These are phyloP conservation scores for Rhizophagus clarus DNA, from an alignment of 192 early-diverging fungal genomes.

Conservation along the genomic window DNA sequence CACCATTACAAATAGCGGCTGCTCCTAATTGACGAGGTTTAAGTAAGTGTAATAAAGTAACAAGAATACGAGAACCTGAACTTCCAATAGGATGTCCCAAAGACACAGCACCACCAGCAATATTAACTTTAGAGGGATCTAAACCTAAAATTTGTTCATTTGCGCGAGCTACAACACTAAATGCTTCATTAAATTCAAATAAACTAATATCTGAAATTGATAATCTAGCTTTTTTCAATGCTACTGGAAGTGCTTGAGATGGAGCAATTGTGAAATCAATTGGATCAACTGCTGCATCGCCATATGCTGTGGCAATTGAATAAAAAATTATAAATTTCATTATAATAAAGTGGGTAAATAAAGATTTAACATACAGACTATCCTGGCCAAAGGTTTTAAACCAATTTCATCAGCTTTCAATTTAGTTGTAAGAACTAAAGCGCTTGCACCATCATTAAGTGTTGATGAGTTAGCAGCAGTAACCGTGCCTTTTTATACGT, in stretches of 20 bases:
- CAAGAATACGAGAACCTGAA: constrained; percentile 80
- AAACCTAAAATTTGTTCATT: constrained; percentile 87
- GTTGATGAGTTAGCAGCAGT: constrained; percentile 96
- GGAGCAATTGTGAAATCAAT: constrained; percentile 97
- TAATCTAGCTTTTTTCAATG: constrained; percentile 84
- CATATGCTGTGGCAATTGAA: constrained; percentile 54
- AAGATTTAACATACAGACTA: constrained; percentile 52
- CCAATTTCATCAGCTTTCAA: constrained; percentile 73
- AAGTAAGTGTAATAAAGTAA: constrained; percentile 79
- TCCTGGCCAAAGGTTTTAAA: constrained; percentile 84
- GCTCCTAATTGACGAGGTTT: constrained; percentile 81
- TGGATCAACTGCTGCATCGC: constrained; percentile 87
- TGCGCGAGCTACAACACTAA: constrained; percentile 86
- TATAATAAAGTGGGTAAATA: neutral
- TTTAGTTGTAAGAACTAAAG: constrained; percentile 81
- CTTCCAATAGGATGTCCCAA: constrained; percentile 85
- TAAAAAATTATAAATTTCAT: neutral
- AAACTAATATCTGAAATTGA: constrained; percentile 83
- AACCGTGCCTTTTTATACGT: constrained; percentile 62
- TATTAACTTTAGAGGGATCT: constrained; percentile 70
- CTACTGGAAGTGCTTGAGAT: constrained; percentile 87
- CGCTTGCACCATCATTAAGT: constrained; percentile 95
- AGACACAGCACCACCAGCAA: constrained; percentile 81
- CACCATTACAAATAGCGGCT: constrained; percentile 84
- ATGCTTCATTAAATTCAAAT: constrained; percentile 98